phyloP scores from a whole-genome alignment of 345 rosid genomes.

The Hypericum androsaemum region DNA sequence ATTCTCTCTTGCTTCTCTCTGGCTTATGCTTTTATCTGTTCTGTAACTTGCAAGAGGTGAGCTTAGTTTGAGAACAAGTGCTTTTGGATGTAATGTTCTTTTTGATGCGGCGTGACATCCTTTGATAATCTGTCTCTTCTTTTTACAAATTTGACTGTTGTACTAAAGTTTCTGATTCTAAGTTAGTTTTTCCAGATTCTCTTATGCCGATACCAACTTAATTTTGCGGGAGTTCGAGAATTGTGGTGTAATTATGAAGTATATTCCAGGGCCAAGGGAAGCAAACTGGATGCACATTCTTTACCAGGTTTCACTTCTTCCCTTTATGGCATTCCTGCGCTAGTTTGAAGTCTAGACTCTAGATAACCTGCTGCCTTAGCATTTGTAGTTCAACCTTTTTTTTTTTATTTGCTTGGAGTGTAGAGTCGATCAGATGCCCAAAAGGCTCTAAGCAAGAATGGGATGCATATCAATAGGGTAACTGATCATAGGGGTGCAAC shows the following conservation, averaged over 20 bases:
- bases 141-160: background rate
- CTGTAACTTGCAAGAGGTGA: background rate
- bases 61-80: too few relatives aligned
- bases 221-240: conserved; percentile 91
- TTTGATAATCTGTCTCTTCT: too few relatives aligned
- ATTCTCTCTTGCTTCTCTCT: too few relatives aligned
- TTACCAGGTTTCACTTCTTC: conserved; percentile 52
- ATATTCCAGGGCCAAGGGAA: conserved; percentile 87
- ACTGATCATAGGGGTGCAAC: conserved; percentile 84
- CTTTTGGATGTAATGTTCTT: too few relatives aligned
- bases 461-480: conserved; percentile 75
- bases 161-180: background rate
- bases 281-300: conserved; percentile 98
- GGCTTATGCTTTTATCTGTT: background rate
- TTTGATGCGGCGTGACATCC: too few relatives aligned
- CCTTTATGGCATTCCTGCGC: background rate
- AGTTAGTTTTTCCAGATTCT: conserved; percentile 46
- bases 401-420: conserved; percentile 16
- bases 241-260: conserved; percentile 77
- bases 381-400: too few relatives aligned
- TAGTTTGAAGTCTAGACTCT: too few relatives aligned
- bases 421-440: conserved; percentile 87
- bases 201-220: conserved; percentile 80
- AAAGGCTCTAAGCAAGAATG: conserved; percentile 79
- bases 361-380: too few relatives aligned